Base-by-base conservation (phyloP, 768 basidiomycete species). In the Amanita rubescens region DNA sequence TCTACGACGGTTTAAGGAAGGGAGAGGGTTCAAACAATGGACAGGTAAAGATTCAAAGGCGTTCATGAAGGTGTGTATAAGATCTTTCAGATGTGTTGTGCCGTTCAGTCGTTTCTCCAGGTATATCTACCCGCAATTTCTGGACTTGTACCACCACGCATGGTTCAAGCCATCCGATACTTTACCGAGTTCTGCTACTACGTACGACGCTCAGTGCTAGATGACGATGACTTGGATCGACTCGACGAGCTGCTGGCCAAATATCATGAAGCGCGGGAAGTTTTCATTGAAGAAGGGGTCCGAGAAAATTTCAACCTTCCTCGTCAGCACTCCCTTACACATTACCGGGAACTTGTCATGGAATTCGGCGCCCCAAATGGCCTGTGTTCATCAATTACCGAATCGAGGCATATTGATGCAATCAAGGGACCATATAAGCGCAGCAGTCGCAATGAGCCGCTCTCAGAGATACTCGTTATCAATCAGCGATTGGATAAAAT, bases 61-160 rank as follows among this genome's bases (percentile, higher is more conserved):
- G 0, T 50, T 73, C 4, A 73, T 73, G 68, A 73, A 72, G 64
- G 69, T 70, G 24, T 55, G n/a, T 9, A n/a, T 38, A 38, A n/a
- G n/a, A n/a, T n/a, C n/a, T 49, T n/a, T 24, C 17, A 10, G 12
- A 4, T 38, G 25, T n/a, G n/a, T n/a, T n/a, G n/a, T n/a, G n/a
- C n/a, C n/a, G n/a, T n/a, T n/a, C n/a, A n/a, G n/a, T n/a, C n/a
- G n/a, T n/a, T 39, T 54, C 3, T 12, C 38, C 39, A 68, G 64
- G 67, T 70, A 1, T 63, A 59, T 56, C 55, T 69, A 12, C 54
- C 65, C 0, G 65, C 67, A 3, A 62, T 70, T 33, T 53, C 51
- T 2, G 69, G 66, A 0, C 60, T 63, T 54, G 59, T 70, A 2
- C 66, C 67, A 0, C 10, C 33, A 0, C 10, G 60, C 19, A 65